phyloP scores from a whole-genome alignment of 345 rosid species.

The Boechera retrofracta region DNA sequence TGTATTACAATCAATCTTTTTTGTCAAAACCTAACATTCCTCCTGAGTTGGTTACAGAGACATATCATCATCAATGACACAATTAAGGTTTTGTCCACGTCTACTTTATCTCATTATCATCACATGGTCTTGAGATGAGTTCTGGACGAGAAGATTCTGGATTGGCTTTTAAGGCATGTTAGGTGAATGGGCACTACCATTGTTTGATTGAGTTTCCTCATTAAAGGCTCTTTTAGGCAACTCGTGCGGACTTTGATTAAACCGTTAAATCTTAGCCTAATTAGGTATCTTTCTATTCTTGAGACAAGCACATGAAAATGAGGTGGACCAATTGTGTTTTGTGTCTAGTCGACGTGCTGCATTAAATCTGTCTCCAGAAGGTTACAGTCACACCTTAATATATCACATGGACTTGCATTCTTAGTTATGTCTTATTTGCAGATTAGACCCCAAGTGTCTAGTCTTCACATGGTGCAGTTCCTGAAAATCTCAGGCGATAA shows the following conservation, averaged over 20 bases:
- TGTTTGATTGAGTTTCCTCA: constrained; percentile 41
- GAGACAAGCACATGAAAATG: constrained; percentile 20
- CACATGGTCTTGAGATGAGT: constrained; percentile 42
- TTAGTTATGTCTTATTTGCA: constrained; percentile 34
- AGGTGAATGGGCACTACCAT: constrained; percentile 39
- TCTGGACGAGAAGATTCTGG: constrained; percentile 35
- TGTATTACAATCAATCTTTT: constrained; percentile 9
- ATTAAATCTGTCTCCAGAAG: constrained; percentile 34
- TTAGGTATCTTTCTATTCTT: constrained; percentile 38
- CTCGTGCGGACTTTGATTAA: constrained; percentile 40
- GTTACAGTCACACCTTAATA: constrained; percentile 15
- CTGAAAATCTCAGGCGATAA: not conserved
- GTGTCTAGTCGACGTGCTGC: constrained; percentile 31
- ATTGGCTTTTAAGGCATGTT: constrained; percentile 39
- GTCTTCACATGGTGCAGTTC: constrained; percentile 34
- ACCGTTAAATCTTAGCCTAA: constrained; percentile 28
- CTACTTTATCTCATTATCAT: constrained; percentile 41
- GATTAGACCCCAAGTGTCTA: constrained; percentile 27
- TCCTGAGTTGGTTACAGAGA: constrained; percentile 31
- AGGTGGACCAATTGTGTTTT: constrained; percentile 24
- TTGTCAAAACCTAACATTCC: constrained; percentile 19
- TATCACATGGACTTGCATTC: constrained; percentile 37
- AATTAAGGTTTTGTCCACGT: constrained; percentile 40
- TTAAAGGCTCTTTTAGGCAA: constrained; percentile 39
- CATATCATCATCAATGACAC: constrained; percentile 34